Percentiles rank a stretch among this genome's conserved stretches.
Evolutionary conservation across 495 filamentous ascomycete species (phyloP).

Genomic region (Daldinia decipiens): DNA sequence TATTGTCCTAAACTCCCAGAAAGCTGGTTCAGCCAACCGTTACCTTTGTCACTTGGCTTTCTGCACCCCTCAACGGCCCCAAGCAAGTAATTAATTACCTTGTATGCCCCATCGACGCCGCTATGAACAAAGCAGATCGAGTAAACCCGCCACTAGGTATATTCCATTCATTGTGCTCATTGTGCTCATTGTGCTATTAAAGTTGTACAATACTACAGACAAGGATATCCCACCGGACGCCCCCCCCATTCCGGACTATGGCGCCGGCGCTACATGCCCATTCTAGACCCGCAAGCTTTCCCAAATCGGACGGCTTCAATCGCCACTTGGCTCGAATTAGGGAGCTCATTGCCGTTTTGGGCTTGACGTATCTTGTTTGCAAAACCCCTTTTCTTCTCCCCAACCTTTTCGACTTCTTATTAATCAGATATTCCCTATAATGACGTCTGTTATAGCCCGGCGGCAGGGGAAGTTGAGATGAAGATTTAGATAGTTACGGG

Average conservation of each 20-base stretch:
- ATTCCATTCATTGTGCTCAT: too few relatives aligned
- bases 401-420: slow-evolving; percentile 6
- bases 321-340: slow-evolving; percentile 17
- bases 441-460: slow-evolving; percentile 3
- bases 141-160: background rate
- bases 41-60: slow-evolving; percentile 1
- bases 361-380: slow-evolving; percentile 18
- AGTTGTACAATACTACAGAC: background rate
- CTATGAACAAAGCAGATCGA: background rate
- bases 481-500: too few relatives aligned
- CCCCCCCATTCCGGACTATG: slow-evolving; percentile 28
- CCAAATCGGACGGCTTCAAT: slow-evolving; percentile 21
- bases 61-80: background rate
- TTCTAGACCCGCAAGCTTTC: slow-evolving; percentile 18
- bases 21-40: slow-evolving; percentile 7
- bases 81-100: background rate
- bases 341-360: slow-evolving; percentile 27
- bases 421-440: slow-evolving; percentile 6
- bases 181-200: background rate
- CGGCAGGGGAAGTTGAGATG: background rate
- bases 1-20: background rate
- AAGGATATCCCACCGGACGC: slow-evolving; percentile 23
- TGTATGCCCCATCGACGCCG: background rate
- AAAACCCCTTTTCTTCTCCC: background rate
- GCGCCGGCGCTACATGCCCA: slow-evolving; percentile 24